Evolutionary conservation across 768 basidiomycete genomes (phyloP).

Genomic region (Kwoniella dendrophila): DNA sequence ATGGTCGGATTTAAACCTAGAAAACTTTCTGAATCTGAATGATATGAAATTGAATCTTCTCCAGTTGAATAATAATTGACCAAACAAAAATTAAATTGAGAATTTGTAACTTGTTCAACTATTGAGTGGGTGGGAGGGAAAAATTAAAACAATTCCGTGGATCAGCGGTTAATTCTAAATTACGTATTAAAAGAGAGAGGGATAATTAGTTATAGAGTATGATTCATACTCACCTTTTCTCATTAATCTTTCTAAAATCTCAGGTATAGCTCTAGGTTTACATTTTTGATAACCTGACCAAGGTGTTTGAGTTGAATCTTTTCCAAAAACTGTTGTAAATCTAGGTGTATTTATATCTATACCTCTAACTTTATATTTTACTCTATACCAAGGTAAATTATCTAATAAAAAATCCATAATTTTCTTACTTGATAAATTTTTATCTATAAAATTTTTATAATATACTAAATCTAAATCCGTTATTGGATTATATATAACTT

Average conservation of each 20-base stretch:
- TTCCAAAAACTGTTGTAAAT: conserved; percentile 55
- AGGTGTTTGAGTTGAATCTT: conserved; percentile 39
- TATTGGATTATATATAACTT: conserved; percentile 23
- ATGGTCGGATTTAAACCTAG: conserved; percentile 54
- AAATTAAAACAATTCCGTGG: background rate
- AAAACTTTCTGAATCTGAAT: conserved; percentile 53
- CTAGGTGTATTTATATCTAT: conserved; percentile 50
- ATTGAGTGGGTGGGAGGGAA: background rate
- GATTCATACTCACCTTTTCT: conserved; percentile 31
- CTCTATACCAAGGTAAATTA: conserved; percentile 51
- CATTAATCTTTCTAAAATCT: conserved; percentile 45
- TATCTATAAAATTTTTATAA: conserved; percentile 47
- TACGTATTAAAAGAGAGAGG: too few relatives aligned
- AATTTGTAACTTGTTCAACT: conserved; percentile 49
- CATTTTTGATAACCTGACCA: conserved; percentile 48
- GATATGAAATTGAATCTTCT: conserved; percentile 54
- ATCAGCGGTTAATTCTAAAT: background rate
- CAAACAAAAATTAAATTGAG: conserved; percentile 54
- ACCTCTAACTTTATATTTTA: conserved; percentile 47
- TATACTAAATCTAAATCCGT: conserved; percentile 46
- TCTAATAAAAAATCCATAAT: conserved; percentile 47
- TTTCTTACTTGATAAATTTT: conserved; percentile 16
- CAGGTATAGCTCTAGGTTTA: conserved; percentile 51
- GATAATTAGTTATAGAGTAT: too few relatives aligned
- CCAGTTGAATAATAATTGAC: conserved; percentile 54